Base-by-base conservation (phyloP, 768 basidiomycete genomes). In the Stropharia rugosoannulata region DNA sequence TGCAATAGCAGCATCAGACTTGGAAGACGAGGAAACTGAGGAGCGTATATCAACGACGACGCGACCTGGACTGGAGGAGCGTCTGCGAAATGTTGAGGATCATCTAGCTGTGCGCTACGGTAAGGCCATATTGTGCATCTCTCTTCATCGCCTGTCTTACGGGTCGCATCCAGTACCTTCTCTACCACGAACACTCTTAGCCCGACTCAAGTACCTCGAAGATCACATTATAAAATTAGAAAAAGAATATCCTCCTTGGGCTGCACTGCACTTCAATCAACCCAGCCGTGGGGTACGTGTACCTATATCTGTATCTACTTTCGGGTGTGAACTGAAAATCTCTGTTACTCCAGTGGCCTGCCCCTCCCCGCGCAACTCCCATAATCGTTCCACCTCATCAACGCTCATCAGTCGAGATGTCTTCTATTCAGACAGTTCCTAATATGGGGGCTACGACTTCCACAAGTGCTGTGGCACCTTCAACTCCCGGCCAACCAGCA, bases 181-280 rank as follows among this genome's bases (percentile, higher is more conserved):
- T 4, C 80, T 82, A 2, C 90, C 91, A 0, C 80, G 77, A 6
- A 84, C 80, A 4, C 70, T 93, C 18, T 73, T 87, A 19, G 74
- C 80, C 27, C 83, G 90, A 1, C 70, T 93, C 15, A 82, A 83
- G 58, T 84, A 82, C 58, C 68, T 93, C 1, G 90, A 93, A 67
- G 87, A 90, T 37, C 90, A 92, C 62, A 79, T 93, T 56, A 77
- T 88, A 37, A 79, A 78, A 48, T 75, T 93, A 1, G 90, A 93
- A 67, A 89, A 83, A 62, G 89, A 91, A 50, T 92, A 90, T 63
- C 90, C 90, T 2, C 89, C 90, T 5, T 93, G 90, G 90, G 89
- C 90, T 0, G 89, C 90, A 7, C 72, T 93, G n/a, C 90, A 93
- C 65, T 93, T 93, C 67, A 91, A 89, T 54, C 90, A 93, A 65